Evolutionary conservation across 164 flowering plant species (phyloP).

Genomic region (Umbilicus rupestris): DNA sequence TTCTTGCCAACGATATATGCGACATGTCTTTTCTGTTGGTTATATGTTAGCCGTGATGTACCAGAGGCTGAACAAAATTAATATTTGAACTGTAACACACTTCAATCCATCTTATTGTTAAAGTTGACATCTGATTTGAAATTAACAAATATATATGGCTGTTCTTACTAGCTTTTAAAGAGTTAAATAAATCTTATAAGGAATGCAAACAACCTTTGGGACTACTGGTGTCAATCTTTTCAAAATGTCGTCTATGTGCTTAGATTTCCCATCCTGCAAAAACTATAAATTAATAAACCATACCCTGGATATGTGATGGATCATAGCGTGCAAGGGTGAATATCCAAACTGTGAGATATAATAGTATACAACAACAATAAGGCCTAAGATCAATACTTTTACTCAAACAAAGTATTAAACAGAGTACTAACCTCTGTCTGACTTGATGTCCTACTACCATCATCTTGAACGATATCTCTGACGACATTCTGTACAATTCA

Average conservation of each 20-base stretch:
- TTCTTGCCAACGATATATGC: too few relatives aligned
- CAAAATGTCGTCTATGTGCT: neutral
- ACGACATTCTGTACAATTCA: neutral
- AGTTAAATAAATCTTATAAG: neutral
- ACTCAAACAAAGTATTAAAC: neutral
- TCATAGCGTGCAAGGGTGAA: neutral
- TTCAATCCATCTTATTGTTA: neutral
- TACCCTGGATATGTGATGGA: neutral
- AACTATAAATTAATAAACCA: neutral
- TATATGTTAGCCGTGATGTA: too few relatives aligned
- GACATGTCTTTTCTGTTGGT: too few relatives aligned
- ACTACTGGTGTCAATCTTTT: neutral
- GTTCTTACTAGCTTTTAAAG: neutral
- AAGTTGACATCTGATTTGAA: neutral
- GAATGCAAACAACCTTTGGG: neutral
- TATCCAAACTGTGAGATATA: neutral
- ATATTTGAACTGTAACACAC: neutral
- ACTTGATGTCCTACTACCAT: neutral
- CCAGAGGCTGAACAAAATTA: neutral
- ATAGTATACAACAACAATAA: neutral
- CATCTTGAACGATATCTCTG: neutral
- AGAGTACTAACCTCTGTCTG: slow-evolving; percentile 1
- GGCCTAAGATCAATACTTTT: neutral
- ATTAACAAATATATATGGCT: neutral
- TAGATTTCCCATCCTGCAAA: slow-evolving; percentile 1